Base-by-base conservation (phyloP, 1,139 yeast genomes). In the Geotrichum reessii region DNA sequence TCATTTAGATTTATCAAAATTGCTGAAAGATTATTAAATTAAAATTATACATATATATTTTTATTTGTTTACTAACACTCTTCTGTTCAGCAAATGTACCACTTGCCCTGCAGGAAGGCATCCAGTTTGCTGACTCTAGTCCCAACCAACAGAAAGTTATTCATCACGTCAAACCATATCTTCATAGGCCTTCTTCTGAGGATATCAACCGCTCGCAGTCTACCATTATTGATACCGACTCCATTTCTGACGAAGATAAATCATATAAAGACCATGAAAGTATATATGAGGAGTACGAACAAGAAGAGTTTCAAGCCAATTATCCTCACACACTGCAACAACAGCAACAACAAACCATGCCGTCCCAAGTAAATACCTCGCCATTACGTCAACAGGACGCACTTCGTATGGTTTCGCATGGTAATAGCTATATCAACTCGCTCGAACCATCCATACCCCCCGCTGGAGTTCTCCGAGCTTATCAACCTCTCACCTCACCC, bases 141-240 rank as follows among this genome's bases (percentile, higher is more conserved):
- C 12, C 33, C 22, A n/a, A 42, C n/a, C 42, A 52, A 17, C 53
- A 52, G 22, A 53, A 49, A 52, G 17, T 52, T 21, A 49, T 48
- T n/a, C 56, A 56, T 17, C 52, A 51, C 40, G 52, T 52, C n/a
- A 58, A 52, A 47, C 57, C 58, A 19, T 50, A 55, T 52, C 52
- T 52, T 9, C 56, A 56, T 2, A 47, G 55, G 22, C 48, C 52
- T 22, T 50, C 55, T 7, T 56, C 53, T 21, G 56, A 53, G 21
- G 59, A 59, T 42, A 40, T 55, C 17, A 56, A 47, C 46, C 52
- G 58, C 47, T 59, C 62, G 31, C 62, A 59, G 47, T 56, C 62
- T 5, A 59, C 62, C 12, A 59, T 59, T 47, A 59, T 59, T 22
- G 62, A 59, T 40, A 59, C 62, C 11, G 62, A 59, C 47, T 59